Percentiles rank a stretch among this genome's conserved stretches.
phyloP scores from a whole-genome alignment of 2,329 filamentous ascomycete genomes.

The Domatiomyces globalis region DNA sequence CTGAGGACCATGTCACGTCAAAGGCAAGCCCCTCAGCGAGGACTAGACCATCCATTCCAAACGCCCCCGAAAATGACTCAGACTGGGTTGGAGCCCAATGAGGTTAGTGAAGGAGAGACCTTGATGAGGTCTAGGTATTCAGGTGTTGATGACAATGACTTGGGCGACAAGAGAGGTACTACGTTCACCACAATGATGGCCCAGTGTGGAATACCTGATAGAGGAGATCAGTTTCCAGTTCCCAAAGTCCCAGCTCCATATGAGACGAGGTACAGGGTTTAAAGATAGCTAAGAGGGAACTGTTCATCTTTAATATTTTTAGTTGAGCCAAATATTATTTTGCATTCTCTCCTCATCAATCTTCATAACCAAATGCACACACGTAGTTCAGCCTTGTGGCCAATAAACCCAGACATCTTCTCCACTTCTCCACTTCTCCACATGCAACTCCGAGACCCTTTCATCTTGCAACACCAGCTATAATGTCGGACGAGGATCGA shows the following conservation, averaged over 20 bases:
- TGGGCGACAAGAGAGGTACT: slow-evolving; percentile 10
- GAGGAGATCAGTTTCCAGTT: slow-evolving; percentile 9
- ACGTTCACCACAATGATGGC: slow-evolving; percentile 18
- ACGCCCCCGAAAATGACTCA: slow-evolving; percentile 10
- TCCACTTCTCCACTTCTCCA: not conserved
- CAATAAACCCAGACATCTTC: not conserved
- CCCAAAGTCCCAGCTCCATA: slow-evolving; percentile 14
- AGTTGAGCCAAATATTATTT: not conserved
- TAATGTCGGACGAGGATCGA: not conserved
- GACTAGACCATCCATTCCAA: slow-evolving; percentile 16
- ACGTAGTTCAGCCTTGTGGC: not conserved
- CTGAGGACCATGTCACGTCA: slow-evolving; percentile 14
- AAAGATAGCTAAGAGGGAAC: not conserved
- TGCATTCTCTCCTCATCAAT: not conserved
- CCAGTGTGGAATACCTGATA: slow-evolving; percentile 15
- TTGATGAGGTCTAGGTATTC: not conserved
- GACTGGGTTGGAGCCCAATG: not conserved
- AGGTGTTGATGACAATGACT: slow-evolving; percentile 4
- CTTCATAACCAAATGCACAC: not conserved
- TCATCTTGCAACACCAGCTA: not conserved
- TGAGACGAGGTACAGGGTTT: slow-evolving; percentile 3
- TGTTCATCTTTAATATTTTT: not conserved
- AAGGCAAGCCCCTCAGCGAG: slow-evolving; percentile 2
- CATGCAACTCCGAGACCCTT: not conserved
- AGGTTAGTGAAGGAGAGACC: not conserved